These are phyloP conservation scores for Sporothrix pseudoabietina DNA, from an alignment of 2,329 filamentous ascomycete genomes.

Conservation along the genomic window DNA sequence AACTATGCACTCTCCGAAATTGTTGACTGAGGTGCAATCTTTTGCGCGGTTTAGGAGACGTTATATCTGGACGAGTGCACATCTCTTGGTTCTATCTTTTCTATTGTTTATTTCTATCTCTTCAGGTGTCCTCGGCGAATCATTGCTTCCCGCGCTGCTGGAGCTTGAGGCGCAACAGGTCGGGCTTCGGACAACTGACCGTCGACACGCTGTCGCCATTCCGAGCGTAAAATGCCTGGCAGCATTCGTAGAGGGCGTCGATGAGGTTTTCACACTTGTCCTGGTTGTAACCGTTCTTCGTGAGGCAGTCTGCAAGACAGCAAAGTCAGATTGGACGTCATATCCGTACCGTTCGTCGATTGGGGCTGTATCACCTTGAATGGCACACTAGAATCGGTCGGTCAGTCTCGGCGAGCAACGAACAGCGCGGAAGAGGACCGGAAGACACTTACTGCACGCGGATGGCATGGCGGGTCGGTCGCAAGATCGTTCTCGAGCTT, in stretches of 20 bases:
- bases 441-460: constrained; percentile 66
- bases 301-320: constrained; percentile 68
- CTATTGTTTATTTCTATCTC: neutral
- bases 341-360: neutral
- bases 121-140: constrained; percentile 31
- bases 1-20: constrained; percentile 68
- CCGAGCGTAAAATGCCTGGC: constrained; percentile 80
- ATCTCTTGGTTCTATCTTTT: constrained; percentile 33
- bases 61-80: constrained; percentile 46
- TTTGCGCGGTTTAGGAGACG: constrained; percentile 45
- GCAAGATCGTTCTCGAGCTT: constrained; percentile 68
- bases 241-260: constrained; percentile 90
- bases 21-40: constrained; percentile 60
- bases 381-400: constrained; percentile 68
- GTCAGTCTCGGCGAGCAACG: neutral
- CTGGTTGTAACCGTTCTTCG: constrained; percentile 82
- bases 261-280: constrained; percentile 76
- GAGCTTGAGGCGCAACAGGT: constrained; percentile 79
- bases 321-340: constrained; percentile 31
- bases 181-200: constrained; percentile 82
- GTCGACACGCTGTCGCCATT: constrained; percentile 76
- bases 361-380: constrained; percentile 66
- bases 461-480: constrained; percentile 79
- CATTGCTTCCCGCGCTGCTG: constrained; percentile 62
- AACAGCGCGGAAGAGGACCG: neutral